Evolutionary conservation across 2,329 filamentous ascomycete genomes (phyloP), one percentile per base, ranked within the genome.

Genomic region (Penicillium sumatraense): DNA sequence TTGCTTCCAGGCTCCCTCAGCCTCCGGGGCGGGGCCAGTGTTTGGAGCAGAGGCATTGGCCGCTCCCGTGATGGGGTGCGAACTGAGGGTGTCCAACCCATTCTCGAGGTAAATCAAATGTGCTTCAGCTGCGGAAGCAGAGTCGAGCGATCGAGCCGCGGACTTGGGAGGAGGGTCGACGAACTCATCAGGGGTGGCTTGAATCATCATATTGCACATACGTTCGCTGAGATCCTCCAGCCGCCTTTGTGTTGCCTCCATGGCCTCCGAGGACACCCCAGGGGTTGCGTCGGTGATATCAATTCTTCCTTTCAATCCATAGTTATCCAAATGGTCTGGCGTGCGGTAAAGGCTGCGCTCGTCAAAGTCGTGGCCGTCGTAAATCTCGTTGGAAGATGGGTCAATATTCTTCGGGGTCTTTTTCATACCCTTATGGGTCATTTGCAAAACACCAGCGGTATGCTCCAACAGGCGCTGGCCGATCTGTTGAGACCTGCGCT

Each of bases 361-460:
- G 66, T 96, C 90, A 65, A 96, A 92, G 45, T 88, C 83, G 54
- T 84, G 83, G 48, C 83, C 81, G 47, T 82, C 82, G 66, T 90
- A 88, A 59, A 91, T 84, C 75, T 88, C 92, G 69, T 91, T 89
- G 7, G 89, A 89, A 65, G 88, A 86, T 5, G 89, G 89, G 58
- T 90, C 73, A 42, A 60, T 58, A 50, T 75, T 75, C 48, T 80
- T 75, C 7, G 78, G 72, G 62, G 83, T 85, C 67, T 85, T 89
- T 54, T 81, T 80, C n/a, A 89, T 81, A 0, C 85, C 86, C 65
- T 88, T 89, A 74, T 98, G 93, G 8, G 93, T 96, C 73, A 96
- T 84, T 70, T 96, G 92, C 51, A 99, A 78, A 35, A 99, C 90
- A 41, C 91, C 93, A 13, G 95, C 93, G 0, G 93, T 98, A 72